Base-by-base conservation (phyloP, 192 early-diverging fungal genomes). In the Podila horticola region DNA sequence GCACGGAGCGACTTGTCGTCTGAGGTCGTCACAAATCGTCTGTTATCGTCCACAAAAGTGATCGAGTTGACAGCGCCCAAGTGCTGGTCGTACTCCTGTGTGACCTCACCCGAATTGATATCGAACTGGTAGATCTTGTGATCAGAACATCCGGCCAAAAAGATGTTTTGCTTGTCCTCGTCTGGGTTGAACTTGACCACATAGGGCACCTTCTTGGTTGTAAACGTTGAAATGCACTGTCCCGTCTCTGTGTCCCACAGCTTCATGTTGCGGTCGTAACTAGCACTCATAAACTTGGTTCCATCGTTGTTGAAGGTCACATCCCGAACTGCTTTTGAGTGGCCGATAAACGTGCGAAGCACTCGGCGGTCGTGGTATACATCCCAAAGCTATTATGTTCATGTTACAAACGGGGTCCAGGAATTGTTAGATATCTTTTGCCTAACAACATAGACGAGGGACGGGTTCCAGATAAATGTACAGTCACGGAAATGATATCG, bases 191-290 rank as follows among this genome's bases (percentile, higher is more conserved):
- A 98, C 70, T 88, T 92, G 13, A 96, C 92, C 57, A 95, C 95
- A 73, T 96, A 93, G 31, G 97, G 97, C 3, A 94, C 90, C 57
- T 91, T 90, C 33, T 94, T 90, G 3, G 93, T 94, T 2, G 90
- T 88, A 70, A 94, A 96, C 13, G 86, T 72, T 7, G 88, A 89
- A 24, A 94, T 91, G 69, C 96, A 97, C 84, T 95, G 82, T 20
- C 97, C 88, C 6, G 98, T 99, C 71, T 99, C 98, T 0, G 97
- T 98, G 74, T 99, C 98, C 98, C 98, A 99, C 31, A 97, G 83
- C 81, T 99, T 99, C 28, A 97, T 92, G 68, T 89, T 93, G 69
- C 92, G 92, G 82, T 99, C 98, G 71, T 96, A 98, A 48, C 93
- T 92, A 22, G 94, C 93, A 73, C 92, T 94, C 57, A 99, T 79